These are phyloP conservation scores for Epichloe gansuensis DNA, from an alignment of 2,329 filamentous ascomycete genomes.

Conservation along the genomic window DNA sequence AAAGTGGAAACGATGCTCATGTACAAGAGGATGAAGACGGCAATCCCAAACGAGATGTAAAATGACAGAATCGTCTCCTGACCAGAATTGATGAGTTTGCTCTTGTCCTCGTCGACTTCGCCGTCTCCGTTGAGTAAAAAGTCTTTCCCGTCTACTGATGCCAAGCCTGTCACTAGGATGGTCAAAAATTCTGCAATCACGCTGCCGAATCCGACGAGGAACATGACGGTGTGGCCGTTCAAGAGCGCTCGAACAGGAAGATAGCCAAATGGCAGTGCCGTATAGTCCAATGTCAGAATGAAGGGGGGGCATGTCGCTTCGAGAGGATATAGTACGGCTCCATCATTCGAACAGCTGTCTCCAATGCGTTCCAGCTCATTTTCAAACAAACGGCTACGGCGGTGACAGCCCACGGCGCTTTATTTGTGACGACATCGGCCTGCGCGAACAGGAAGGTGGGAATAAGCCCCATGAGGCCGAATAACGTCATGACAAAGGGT, in stretches of 20 bases:
- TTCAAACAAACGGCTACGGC: slow-evolving; percentile 53
- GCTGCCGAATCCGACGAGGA: slow-evolving; percentile 56
- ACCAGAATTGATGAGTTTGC: slow-evolving; percentile 32
- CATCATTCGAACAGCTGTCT: slow-evolving; percentile 58
- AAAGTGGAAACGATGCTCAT: slow-evolving; percentile 45
- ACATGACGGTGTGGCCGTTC: slow-evolving; percentile 53
- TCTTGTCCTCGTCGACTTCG: slow-evolving; percentile 6
- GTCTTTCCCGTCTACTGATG: slow-evolving; percentile 48
- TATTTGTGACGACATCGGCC: slow-evolving; percentile 42
- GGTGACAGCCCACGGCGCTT: slow-evolving; percentile 53
- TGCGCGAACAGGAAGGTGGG: slow-evolving; percentile 49
- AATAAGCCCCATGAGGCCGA: slow-evolving; percentile 43
- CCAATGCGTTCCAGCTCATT: slow-evolving; percentile 54
- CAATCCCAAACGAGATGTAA: slow-evolving; percentile 49
- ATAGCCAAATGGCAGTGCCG: slow-evolving; percentile 55
- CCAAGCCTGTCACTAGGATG: slow-evolving; percentile 53
- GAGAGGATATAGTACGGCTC: slow-evolving; percentile 63
- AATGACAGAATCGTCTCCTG: slow-evolving; percentile 52
- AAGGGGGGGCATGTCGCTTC: slow-evolving; percentile 50
- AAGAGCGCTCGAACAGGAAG: slow-evolving; percentile 47
- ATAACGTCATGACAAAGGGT: slow-evolving; percentile 45
- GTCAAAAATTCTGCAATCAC: slow-evolving; percentile 63
- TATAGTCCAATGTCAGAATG: slow-evolving; percentile 60
- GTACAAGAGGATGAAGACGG: slow-evolving; percentile 51
- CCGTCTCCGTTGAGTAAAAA: slow-evolving; percentile 30